Conservation (phyloP, 208 protist genomes). For the Trypanosoma rangeli region DNA sequence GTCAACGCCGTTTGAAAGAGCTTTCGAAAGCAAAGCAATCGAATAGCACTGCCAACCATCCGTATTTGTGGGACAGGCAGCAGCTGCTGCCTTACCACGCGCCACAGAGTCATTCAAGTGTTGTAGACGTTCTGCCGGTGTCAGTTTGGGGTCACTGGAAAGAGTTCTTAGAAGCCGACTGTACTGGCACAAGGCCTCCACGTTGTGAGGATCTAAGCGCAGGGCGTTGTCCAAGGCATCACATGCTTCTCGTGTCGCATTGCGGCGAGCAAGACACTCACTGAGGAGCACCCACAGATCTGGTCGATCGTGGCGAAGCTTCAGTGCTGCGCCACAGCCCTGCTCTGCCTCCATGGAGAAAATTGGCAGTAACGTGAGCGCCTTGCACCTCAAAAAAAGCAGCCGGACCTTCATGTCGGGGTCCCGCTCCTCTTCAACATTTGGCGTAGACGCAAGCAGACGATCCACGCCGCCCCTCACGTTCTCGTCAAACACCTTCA, state of each 20-base stretch:
- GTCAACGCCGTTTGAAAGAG: conserved; percentile 49
- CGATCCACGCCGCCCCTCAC: conserved; percentile 48
- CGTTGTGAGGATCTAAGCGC: conserved; percentile 37
- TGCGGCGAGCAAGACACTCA: conserved; percentile 74
- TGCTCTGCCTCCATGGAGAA: conserved; percentile 76
- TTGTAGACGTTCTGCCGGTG: conserved; percentile 38
- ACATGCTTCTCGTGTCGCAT: conserved; percentile 73
- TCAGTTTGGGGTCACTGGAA: conserved; percentile 50
- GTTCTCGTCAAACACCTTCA: conserved; percentile 63
- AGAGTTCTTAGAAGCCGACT: conserved; percentile 79
- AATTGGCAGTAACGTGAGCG: conserved; percentile 58
- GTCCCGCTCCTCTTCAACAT: conserved; percentile 45
- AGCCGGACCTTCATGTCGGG: conserved; percentile 56
- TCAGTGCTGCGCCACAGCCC: conserved; percentile 71
- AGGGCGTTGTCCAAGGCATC: conserved; percentile 76
- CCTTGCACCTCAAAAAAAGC: conserved; percentile 59
- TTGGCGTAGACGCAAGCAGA: conserved; percentile 48
- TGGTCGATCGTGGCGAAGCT: conserved; percentile 47
- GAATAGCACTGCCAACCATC: conserved; percentile 75
- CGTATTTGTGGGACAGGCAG: conserved; percentile 39
- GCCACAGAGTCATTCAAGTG: conserved; percentile 57
- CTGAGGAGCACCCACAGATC: conserved; percentile 77
- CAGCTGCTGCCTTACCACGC: conserved; percentile 62
- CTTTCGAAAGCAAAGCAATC: conserved; percentile 66
- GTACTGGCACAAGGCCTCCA: conserved; percentile 75